Percentiles rank a stretch among this genome's conserved stretches.
These are phyloP conservation scores for Candida golubevii DNA, from an alignment of 805 yeast genomes.

Conservation along the genomic window DNA sequence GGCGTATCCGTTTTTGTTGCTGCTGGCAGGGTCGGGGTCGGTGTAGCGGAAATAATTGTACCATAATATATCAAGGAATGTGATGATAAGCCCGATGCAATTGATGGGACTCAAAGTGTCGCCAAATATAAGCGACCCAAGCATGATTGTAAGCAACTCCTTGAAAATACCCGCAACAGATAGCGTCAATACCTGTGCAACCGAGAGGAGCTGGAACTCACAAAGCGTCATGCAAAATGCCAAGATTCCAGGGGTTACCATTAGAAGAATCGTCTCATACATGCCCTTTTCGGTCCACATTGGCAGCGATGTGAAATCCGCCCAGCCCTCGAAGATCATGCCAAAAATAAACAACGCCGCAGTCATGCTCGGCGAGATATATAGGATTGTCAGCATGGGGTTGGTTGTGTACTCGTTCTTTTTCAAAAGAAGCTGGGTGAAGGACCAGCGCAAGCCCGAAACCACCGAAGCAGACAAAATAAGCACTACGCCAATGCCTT, in stretches of 20 bases:
- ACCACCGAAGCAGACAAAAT: constrained; percentile 76
- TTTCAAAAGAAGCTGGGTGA: constrained; percentile 78
- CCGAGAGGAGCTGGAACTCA: constrained; percentile 78
- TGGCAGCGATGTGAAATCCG: constrained; percentile 44
- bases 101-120: constrained; percentile 69
- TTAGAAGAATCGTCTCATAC: constrained; percentile 48
- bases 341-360: constrained; percentile 59
- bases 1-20: constrained; percentile 8
- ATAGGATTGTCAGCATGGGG: constrained; percentile 80
- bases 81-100: constrained; percentile 66
- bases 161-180: constrained; percentile 92
- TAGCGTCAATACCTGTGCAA: constrained; percentile 79
- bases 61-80: constrained; percentile 75
- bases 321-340: constrained; percentile 62
- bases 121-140: constrained; percentile 64
- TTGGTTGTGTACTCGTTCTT: constrained; percentile 56
- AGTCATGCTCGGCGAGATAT: constrained; percentile 83
- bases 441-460: constrained; percentile 93
- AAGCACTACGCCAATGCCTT: constrained; percentile 57
- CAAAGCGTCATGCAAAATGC: constrained; percentile 89
- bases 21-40: constrained; percentile 16
- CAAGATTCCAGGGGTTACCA: constrained; percentile 76
- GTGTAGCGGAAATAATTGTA: constrained; percentile 65
- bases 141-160: constrained; percentile 78
- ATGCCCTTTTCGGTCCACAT: constrained; percentile 67